Base-by-base conservation (phyloP, 805 yeast genomes). In the Saccharomycopsis oosterbeekiorum region DNA sequence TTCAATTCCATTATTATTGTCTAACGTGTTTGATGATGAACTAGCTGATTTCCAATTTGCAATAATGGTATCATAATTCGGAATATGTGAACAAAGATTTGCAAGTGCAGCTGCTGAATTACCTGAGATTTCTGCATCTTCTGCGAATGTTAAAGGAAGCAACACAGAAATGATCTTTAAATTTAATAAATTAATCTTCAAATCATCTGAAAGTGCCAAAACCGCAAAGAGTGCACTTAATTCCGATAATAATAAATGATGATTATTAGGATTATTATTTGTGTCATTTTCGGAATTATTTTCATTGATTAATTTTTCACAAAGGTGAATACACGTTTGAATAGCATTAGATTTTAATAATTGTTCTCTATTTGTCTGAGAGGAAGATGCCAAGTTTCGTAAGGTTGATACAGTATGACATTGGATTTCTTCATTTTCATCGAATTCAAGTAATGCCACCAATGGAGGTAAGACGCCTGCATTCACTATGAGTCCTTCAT, bases 91-190 rank as follows among this genome's bases (percentile, higher is more conserved):
- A 67, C 97, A 90, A 68, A 94, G 77, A 71, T 94, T 94, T 37
- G 99, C 99, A 67, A 94, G 80, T 1, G 99, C 98, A 42, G 99
- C 99, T 15, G 98, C 99, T 1, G 97, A 88, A 74, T 94, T 94
- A 61, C 99, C 99, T 73, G 97, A 94, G 17, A 94, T 97, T 74
- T 96, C 99, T 62, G 91, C 88, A 71, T 91, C 91, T 60, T 81
- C 81, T 53, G 96, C 88, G 67, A 83, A 84, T 1, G 98, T 94
- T 71, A 94, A 81, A 41, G 99, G 99, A 62, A 94, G 85, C 65
- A 94, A 80, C 42, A 91, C 97, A 68, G 88, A 91, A 64, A 91
- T 81, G 54, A 94, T 85, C 59, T 92, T 93, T 67, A 91, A 80
- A 64, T 89, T 88, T 67, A 94, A 82, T 68, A 94, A 78, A 68